A percentile compares a stretch with the other conserved stretches of the same genome.
Evolutionary conservation across 257 asterid genomes (phyloP).

Genomic region (Penstemon newberryi): DNA sequence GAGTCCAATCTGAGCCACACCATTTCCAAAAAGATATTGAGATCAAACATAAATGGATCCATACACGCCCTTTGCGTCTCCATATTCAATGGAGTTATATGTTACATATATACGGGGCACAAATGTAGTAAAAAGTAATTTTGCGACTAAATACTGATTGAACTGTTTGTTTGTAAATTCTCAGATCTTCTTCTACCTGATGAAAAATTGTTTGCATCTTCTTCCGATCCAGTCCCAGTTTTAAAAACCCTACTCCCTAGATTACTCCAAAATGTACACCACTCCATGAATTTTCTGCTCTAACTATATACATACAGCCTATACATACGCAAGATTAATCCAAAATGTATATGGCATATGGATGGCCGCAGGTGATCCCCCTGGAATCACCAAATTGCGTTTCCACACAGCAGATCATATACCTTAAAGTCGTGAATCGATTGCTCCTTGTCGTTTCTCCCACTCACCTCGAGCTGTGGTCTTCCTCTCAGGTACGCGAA

Average conservation of each 20-base stretch:
- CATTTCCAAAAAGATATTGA: no score
- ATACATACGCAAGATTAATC: conserved; percentile 1
- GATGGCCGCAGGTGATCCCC: conserved; percentile 99
- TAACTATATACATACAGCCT: conserved; percentile 10
- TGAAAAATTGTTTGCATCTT: conserved; percentile 33
- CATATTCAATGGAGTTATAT: not conserved
- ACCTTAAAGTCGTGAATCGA: conserved; percentile 75
- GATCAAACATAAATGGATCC: no score
- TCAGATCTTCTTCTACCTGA: conserved; percentile 44
- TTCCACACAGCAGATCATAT: conserved; percentile 68
- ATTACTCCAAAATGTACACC: conserved; percentile 7
- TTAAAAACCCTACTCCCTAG: conserved; percentile 24
- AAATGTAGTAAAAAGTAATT: conserved; percentile 22
- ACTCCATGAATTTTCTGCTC: conserved; percentile 28
- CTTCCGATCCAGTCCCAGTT: conserved; percentile 37
- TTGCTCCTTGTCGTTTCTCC: conserved; percentile 83
- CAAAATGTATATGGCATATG: conserved; percentile 99
- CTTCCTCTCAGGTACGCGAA: conserved; percentile 72
- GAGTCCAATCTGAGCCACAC: no score
- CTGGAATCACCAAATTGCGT: conserved; percentile 60
- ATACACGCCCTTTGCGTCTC: not conserved
- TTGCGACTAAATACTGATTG: conserved; percentile 2
- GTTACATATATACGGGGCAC: conserved; percentile 7
- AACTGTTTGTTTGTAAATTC: conserved; percentile 25
- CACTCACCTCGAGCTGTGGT: conserved; percentile 91